A percentile compares a stretch with the other conserved stretches of the same genome.
phyloP scores from a whole-genome alignment of 2,329 filamentous ascomycete genomes.

The Tolypocladium ophioglossoides region DNA sequence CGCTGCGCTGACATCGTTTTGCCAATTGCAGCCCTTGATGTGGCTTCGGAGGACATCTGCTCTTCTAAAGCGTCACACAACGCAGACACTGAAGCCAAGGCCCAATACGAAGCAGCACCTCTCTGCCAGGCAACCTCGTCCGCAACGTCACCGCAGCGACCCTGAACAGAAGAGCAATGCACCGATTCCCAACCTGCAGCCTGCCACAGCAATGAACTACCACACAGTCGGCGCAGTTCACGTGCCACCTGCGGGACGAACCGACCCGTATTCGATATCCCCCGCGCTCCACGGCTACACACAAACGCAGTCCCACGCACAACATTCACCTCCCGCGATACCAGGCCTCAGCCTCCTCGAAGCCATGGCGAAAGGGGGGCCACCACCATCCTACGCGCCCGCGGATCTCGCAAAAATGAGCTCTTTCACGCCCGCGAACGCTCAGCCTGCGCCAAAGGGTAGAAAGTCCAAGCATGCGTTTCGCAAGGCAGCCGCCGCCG shows the following conservation, averaged over 20 bases:
- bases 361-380: not conserved
- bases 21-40: not conserved
- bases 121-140: not conserved
- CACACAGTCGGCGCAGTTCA: not conserved
- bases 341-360: conserved; percentile 1
- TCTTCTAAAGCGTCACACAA: not conserved
- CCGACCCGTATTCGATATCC: not conserved
- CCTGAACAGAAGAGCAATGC: not conserved
- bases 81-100: not conserved
- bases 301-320: not conserved
- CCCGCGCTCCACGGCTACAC: not conserved
- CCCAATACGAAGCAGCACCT: not conserved
- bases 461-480: not conserved
- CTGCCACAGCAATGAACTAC: conserved; percentile 3
- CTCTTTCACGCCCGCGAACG: not conserved
- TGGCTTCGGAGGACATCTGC: not conserved
- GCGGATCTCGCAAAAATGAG: not conserved
- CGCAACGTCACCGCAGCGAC: not conserved
- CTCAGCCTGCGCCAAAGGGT: not conserved
- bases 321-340: not conserved
- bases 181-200: not conserved
- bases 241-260: not conserved
- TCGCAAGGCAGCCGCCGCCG: not conserved
- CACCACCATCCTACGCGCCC: not conserved
- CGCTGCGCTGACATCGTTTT: not conserved